Base-by-base conservation (phyloP, 2,329 filamentous ascomycete species). In the Kalmusia sp. region DNA sequence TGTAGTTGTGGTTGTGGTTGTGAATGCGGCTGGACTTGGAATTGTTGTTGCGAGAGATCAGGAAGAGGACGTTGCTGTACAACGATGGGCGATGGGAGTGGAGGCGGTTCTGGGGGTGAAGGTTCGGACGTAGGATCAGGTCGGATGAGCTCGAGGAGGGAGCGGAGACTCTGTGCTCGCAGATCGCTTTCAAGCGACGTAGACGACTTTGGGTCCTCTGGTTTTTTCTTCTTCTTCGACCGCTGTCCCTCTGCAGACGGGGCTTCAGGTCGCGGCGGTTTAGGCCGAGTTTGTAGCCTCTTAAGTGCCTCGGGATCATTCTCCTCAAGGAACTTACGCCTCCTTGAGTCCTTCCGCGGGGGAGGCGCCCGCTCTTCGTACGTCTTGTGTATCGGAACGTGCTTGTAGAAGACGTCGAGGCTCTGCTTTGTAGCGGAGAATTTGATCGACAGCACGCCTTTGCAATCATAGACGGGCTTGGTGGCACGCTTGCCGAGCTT, bases 381-480 rank as follows among this genome's bases (percentile, higher is more conserved):
- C 15, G 76, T 79, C 57, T 77, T 73, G 60, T 80, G 78, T 5
- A 79, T 67, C 12, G 77, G 77, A 12, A 76, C 67, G 51, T 81
- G 78, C 57, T 75, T 74, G 62, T 81, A 81, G 61, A 76, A 75
- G 39, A 81, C 73, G 48, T 80, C 74, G 8, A 79, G 71, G 17
- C 65, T 69, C 57, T 76, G 70, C 52, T 75, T 75, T 25, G 59
- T 66, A 7, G 71, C 68, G n/a, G 75, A 79, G 65, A 80, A 81
- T 68, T 80, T 80, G 63, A 81, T 74, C 25, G 74, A 75, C 22
- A 81, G 64, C 25, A 77, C 75, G 28, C 78, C 78, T 53, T 76
- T 78, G 69, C 78, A 81, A 59, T 80, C 78, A 57, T 78, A 81
- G 27, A 79, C 78, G 7, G 77, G 77, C 61, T 80, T 80, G 14